Evolutionary conservation across 169 alveolate genomes (phyloP), one percentile per base, ranked within the genome.

Genomic region (Amoebophrya sp.): DNA sequence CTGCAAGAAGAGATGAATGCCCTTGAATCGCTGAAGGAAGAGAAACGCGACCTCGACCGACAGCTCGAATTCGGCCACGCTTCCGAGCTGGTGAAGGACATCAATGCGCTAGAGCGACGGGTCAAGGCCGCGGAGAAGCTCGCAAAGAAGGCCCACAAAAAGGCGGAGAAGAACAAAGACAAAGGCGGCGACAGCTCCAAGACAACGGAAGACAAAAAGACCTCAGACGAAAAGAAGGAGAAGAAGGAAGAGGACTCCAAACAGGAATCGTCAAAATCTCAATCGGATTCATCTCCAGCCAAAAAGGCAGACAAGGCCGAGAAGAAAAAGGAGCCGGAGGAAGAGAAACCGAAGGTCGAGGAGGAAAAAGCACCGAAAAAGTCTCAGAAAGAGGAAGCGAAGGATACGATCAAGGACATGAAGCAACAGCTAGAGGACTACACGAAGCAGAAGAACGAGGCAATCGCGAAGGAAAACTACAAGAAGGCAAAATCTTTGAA

Each of bases 41-140:
- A 66, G 83, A 66, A 66, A 25, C 83, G 83, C 18, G 83, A 66
- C 38, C 83, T 66, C 83, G 83, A 66, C 18, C 83, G 83, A 2
- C 29, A 25, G 83, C 83, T 66, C 32, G 83, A 66, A 66, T 66
- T 66, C 83, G 83, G 83, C 83, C 83, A 66, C 7, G 83, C 38
- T 25, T 18, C 35, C 83, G 83, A 66, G 29, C 83, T 66, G 32
- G 39, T 66, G 39, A 66, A 66, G 35, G 83, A 66, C 32, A 66
- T 66, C 83, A 66, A 66, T 25, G 83, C 83, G 35, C 83, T 25
- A 7, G 83, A 66, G 35, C 29, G 83, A 66, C 83, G 83, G 0
- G 83, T 66, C 10, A 66, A 66, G 32, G 1, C 83, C 18, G 83
- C 83, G 10, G 83, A 66, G 35, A 66, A 66, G 35, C 83, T 66